Conservation (phyloP, 345 rosid species). For the Raphanus raphanistrum region DNA sequence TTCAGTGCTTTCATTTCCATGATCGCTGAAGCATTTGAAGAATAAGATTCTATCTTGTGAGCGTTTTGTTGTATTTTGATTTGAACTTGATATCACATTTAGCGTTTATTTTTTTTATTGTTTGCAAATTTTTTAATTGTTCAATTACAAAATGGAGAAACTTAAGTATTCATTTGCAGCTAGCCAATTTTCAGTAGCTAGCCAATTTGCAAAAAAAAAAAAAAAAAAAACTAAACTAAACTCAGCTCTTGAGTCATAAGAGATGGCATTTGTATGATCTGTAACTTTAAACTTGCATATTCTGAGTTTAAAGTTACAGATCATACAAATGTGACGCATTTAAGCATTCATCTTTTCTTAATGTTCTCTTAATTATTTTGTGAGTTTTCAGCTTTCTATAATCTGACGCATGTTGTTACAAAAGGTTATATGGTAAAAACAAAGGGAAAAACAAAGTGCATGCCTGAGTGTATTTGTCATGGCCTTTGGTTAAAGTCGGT, state of each 20-base stretch:
- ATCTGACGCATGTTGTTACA: neutral
- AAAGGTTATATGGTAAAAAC: neutral
- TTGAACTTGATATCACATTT: neutral
- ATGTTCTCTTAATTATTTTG: neutral
- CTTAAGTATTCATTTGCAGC: neutral
- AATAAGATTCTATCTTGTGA: neutral
- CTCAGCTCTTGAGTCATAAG: neutral
- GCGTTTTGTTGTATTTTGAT: neutral
- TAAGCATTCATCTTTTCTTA: neutral
- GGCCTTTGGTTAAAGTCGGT: neutral
- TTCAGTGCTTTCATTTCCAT: conserved; percentile 35
- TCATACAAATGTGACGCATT: too few species aligned
- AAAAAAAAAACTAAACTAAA: neutral
- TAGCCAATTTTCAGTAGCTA: neutral
- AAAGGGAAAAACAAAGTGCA: too few species aligned
- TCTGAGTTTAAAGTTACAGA: too few species aligned
- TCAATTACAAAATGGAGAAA: neutral
- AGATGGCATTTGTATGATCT: neutral
- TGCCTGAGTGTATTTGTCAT: too few species aligned
- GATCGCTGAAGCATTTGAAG: conserved; percentile 32
- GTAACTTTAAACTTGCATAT: neutral
- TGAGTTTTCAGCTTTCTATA: neutral
- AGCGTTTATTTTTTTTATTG: neutral
- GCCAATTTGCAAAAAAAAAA: neutral
- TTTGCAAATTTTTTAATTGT: neutral